Base-by-base conservation (phyloP, 257 asterid genomes). In the Jacaranda mimosifolia region DNA sequence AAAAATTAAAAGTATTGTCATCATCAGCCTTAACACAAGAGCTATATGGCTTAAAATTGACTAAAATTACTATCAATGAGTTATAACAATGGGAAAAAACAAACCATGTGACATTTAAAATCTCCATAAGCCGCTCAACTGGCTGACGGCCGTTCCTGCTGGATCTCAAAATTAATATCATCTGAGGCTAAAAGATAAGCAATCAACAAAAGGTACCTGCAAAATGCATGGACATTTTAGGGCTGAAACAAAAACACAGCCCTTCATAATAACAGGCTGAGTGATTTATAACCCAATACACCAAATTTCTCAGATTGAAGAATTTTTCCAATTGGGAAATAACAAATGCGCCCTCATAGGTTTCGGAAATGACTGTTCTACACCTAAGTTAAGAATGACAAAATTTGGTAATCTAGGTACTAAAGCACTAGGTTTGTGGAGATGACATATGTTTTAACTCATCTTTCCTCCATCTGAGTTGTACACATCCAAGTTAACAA, bases 151-250 rank as follows among this genome's bases (percentile, higher is more conserved):
- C 64, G 36, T 74, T 48, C 72, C 35, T 4, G 36, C 43, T 15
- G 62, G 46, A 32, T 75, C 63, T 75, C 66, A 56, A 70, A 18
- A 21, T 57, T 1, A n/a, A 12, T 72, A 26, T 53, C 73, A 42
- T 64, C 68, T 4, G 11, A 77, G 69, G 77, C 77, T 63, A 63
- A 32, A 57, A 60, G 38, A 19, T 43, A 65, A 45, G 65, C 60
- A 66, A 76, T 63, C 77, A 43, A 57, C 79, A 58, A 71, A 66
- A 48, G 48, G 38, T 62, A 66, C 87, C 82, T 83, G 82, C 74
- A 80, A 73, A 60, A 11, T n/a, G 42, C 68, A 76, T 26, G 0
- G 4, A 46, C 21, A 10, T 57, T 43, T 39, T 49, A 78, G 51
- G 14, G 63, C 69, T 62, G 51, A 73, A 52, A 69, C 55, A 49